Evolutionary conservation across 371 early-diverging fungal species (phyloP).

Genomic region (Rhizomucor miehei): DNA sequence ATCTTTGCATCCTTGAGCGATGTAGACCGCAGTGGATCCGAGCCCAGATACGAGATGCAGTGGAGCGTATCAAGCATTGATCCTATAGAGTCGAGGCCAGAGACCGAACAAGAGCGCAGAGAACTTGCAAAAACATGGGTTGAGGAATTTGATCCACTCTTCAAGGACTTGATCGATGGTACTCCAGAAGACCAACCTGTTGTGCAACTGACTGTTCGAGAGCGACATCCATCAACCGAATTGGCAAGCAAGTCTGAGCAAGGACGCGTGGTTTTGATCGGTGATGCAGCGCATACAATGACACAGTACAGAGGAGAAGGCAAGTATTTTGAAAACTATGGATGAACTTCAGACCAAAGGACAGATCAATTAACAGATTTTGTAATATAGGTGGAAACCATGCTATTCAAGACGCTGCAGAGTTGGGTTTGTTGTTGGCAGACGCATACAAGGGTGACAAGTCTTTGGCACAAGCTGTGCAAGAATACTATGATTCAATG

Average conservation of each 20-base stretch:
- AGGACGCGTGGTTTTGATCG: constrained; percentile 8
- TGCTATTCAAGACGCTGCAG: constrained; percentile 27
- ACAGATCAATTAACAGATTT: no score
- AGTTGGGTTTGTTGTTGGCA: constrained; percentile 15
- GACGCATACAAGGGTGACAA: constrained; percentile 13
- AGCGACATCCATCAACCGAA: constrained; percentile 4
- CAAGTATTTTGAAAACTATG: background rate
- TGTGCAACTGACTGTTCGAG: constrained; percentile 2
- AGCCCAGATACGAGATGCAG: background rate
- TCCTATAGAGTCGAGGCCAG: background rate
- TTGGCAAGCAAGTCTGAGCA: background rate
- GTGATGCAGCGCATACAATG: constrained; percentile 19
- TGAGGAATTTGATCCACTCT: background rate
- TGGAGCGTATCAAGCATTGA: constrained; percentile 6
- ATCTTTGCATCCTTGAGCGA: constrained; percentile 6
- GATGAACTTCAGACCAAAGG: no score
- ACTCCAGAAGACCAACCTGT: background rate
- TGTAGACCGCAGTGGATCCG: constrained; percentile 1
- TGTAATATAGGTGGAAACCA: constrained; percentile 30
- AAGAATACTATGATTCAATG: constrained; percentile 21
- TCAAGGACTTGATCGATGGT: constrained; percentile 1
- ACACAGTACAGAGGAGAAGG: constrained; percentile 19
- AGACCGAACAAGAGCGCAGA: constrained; percentile 2
- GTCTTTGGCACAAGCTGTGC: constrained; percentile 14
- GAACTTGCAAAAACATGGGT: constrained; percentile 6